Percentiles rank a stretch among this genome's conserved stretches.
Conservation (phyloP, 1,284 basidiomycete species). For the Trametes pubescens region DNA sequence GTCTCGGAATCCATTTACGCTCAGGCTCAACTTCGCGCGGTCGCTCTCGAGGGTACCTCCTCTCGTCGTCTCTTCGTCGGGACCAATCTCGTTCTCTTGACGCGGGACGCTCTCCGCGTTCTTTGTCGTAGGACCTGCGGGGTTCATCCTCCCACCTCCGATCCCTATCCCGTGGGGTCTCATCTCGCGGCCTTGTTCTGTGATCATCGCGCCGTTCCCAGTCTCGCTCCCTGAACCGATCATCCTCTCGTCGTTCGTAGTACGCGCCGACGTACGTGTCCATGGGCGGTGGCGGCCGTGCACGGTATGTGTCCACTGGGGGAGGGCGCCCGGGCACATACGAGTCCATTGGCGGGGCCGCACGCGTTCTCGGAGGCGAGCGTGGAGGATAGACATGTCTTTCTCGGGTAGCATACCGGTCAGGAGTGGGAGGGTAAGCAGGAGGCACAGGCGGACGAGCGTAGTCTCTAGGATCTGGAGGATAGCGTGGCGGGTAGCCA, state of each 20-base stretch:
- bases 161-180: conserved; percentile 28
- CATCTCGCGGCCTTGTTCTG: conserved; percentile 26
- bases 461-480: conserved; percentile 36
- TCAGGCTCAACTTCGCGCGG: conserved; percentile 34
- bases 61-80: conserved; percentile 29
- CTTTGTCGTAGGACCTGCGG: conserved; percentile 30
- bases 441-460: conserved; percentile 20
- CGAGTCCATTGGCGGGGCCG: conserved; percentile 32
- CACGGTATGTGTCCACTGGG: conserved; percentile 33
- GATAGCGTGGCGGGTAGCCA: conserved; percentile 37
- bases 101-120: conserved; percentile 20
- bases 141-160: conserved; percentile 29
- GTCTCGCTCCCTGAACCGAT: conserved; percentile 36
- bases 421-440: conserved; percentile 30
- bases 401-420: conserved; percentile 33
- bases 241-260: conserved; percentile 38
- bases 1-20: conserved; percentile 35
- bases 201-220: conserved; percentile 36
- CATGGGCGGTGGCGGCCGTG: conserved; percentile 24
- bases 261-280: conserved; percentile 32
- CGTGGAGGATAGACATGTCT: conserved; percentile 37
- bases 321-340: conserved; percentile 34
- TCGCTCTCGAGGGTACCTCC: conserved; percentile 32
- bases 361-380: conserved; percentile 36
- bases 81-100: conserved; percentile 22